A percentile compares a stretch with the other conserved stretches of the same genome.
Evolutionary conservation across 2,329 filamentous ascomycete species (phyloP).

Genomic region (Allantophomopsis cytisporea): DNA sequence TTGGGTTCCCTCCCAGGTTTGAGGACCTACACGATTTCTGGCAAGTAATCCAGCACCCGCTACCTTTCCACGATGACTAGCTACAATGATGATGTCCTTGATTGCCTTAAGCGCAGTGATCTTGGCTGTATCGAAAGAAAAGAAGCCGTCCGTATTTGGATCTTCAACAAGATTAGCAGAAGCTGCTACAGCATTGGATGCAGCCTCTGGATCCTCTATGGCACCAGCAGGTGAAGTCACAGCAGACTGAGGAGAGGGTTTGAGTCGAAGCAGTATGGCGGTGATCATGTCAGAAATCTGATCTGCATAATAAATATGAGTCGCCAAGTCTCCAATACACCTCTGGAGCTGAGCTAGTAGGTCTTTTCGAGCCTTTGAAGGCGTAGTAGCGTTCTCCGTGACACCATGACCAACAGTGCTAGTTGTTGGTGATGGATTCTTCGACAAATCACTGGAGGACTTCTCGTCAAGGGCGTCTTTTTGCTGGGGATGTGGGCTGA

Average conservation of each 20-base stretch:
- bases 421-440: constrained; percentile 9
- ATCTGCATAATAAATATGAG: constrained; percentile 92
- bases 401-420: constrained; percentile 5
- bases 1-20: constrained; percentile 93
- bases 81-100: constrained; percentile 69
- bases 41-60: constrained; percentile 49
- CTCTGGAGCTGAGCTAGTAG: constrained; percentile 60
- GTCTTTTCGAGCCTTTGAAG: constrained; percentile 39
- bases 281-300: constrained; percentile 92
- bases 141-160: constrained; percentile 39
- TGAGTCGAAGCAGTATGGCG: constrained; percentile 65
- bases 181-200: constrained; percentile 29
- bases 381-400: constrained; percentile 27
- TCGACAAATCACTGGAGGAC: constrained; percentile 1
- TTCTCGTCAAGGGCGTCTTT: constrained; percentile 8
- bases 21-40: constrained; percentile 62
- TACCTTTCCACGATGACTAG: constrained; percentile 52
- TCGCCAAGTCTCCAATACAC: constrained; percentile 83
- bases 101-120: constrained; percentile 62
- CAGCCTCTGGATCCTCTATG: constrained; percentile 26
- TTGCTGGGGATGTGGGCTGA: constrained; percentile 18
- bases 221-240: constrained; percentile 28
- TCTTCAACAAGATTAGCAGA: constrained; percentile 36
- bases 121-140: constrained; percentile 48
- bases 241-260: constrained; percentile 38